Conservation (phyloP, 768 basidiomycete species). For the Pisolithus sp. region DNA sequence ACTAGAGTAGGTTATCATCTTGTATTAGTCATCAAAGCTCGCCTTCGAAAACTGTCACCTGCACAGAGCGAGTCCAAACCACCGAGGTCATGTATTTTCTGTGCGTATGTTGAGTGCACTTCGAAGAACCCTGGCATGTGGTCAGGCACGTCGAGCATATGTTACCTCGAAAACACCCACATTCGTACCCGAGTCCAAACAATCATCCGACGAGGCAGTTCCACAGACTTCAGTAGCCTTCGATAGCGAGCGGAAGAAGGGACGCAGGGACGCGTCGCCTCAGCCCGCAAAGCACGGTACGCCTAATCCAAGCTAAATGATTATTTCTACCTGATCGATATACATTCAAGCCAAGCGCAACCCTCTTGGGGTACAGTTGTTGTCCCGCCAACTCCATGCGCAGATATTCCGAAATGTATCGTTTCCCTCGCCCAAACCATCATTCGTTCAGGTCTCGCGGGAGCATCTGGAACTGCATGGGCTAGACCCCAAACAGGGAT, state of each 20-base stretch:
- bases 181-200: background rate
- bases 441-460: constrained; percentile 68
- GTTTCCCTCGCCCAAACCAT: constrained; percentile 53
- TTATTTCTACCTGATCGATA: background rate
- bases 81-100: background rate
- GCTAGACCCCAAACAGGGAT: constrained; percentile 73
- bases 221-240: background rate
- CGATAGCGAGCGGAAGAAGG: background rate
- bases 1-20: too few species aligned
- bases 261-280: background rate
- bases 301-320: background rate
- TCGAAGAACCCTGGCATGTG: constrained; percentile 1
- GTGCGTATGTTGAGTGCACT: constrained; percentile 8
- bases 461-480: constrained; percentile 79
- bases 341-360: constrained; percentile 54
- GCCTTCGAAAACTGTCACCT: too few species aligned
- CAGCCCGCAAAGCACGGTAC: constrained; percentile 6
- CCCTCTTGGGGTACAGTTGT: constrained; percentile 87
- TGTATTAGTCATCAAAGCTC: too few species aligned
- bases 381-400: constrained; percentile 70
- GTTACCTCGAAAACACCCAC: constrained; percentile 3
- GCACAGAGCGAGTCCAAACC: too few species aligned
- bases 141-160: constrained; percentile 4
- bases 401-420: constrained; percentile 74
- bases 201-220: background rate